Evolutionary conservation across 345 rosid genomes (phyloP).

Genomic region (Iberis pinnata): DNA sequence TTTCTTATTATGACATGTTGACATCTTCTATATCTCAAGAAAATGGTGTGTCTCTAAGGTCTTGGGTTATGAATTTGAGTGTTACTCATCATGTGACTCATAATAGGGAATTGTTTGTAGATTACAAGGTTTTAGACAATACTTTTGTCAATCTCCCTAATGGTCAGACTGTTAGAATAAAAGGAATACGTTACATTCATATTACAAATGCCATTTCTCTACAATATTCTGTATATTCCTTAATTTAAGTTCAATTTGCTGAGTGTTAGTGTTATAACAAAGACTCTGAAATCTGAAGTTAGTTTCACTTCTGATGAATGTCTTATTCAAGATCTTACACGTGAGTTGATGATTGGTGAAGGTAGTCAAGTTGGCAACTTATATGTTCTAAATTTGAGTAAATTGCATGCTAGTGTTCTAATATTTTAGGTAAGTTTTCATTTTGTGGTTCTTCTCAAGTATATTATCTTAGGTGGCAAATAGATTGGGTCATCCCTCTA

Average conservation of each 20-base stretch:
- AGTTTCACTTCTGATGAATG: background rate
- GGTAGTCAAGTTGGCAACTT: background rate
- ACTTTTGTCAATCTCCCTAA: background rate
- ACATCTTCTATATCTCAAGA: background rate
- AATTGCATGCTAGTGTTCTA: too few species aligned
- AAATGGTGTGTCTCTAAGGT: background rate
- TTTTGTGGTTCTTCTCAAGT: background rate
- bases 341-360: background rate
- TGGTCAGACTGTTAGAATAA: background rate
- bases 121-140: rapidly evolving
- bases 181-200: background rate
- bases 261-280: background rate
- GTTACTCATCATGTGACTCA: background rate
- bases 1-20: background rate
- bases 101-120: background rate
- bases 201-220: background rate
- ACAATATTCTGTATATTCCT: background rate
- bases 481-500: background rate
- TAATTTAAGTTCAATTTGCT: background rate
- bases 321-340: background rate
- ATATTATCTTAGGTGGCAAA: too few species aligned
- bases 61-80: background rate
- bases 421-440: too few species aligned
- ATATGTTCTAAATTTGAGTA: background rate
- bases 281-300: background rate